Percentiles rank a stretch among this genome's conserved stretches.
Conservation (phyloP, 2,329 filamentous ascomycete species). For the Cordyceps cicadae region DNA sequence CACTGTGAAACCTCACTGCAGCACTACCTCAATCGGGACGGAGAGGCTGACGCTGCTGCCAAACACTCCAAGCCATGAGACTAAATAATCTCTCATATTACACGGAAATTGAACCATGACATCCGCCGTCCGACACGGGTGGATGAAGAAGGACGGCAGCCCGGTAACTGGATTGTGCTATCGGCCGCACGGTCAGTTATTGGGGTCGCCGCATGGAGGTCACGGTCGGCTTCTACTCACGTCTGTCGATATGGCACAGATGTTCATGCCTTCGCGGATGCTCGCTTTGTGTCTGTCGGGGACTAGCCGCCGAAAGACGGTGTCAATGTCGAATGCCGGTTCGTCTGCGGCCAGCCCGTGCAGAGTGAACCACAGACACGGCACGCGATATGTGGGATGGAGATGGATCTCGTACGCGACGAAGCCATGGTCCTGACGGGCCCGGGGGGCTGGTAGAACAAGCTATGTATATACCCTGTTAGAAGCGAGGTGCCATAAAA, state of each 20-base stretch:
- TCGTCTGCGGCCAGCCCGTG: conserved; percentile 49
- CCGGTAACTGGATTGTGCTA: conserved; percentile 79
- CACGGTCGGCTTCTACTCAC: conserved; percentile 43
- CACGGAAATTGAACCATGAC: conserved; percentile 63
- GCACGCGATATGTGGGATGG: conserved; percentile 66
- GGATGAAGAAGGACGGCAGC: conserved; percentile 77
- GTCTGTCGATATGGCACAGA: conserved; percentile 68
- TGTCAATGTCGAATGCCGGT: conserved; percentile 54
- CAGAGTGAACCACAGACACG: conserved; percentile 68
- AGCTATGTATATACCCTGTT: conserved; percentile 27
- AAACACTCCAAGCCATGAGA: conserved; percentile 82
- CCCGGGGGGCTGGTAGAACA: conserved; percentile 26
- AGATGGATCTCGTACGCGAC: conserved; percentile 68
- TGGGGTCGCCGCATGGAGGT: conserved; percentile 1
- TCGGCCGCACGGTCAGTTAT: conserved; percentile 9
- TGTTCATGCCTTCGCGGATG: conserved; percentile 49
- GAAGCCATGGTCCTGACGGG: conserved; percentile 30
- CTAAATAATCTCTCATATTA: conserved; percentile 62
- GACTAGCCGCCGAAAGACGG: conserved; percentile 63
- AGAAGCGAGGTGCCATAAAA: conserved; percentile 14
- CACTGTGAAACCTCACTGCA: conserved; percentile 20
- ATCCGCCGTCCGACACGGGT: conserved; percentile 82
- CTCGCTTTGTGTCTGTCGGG: conserved; percentile 55
- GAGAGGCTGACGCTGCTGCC: conserved; percentile 72
- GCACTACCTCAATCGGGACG: conserved; percentile 62